phyloP scores from a whole-genome alignment of 495 filamentous ascomycete genomes.

The Cairneyella variabilis region DNA sequence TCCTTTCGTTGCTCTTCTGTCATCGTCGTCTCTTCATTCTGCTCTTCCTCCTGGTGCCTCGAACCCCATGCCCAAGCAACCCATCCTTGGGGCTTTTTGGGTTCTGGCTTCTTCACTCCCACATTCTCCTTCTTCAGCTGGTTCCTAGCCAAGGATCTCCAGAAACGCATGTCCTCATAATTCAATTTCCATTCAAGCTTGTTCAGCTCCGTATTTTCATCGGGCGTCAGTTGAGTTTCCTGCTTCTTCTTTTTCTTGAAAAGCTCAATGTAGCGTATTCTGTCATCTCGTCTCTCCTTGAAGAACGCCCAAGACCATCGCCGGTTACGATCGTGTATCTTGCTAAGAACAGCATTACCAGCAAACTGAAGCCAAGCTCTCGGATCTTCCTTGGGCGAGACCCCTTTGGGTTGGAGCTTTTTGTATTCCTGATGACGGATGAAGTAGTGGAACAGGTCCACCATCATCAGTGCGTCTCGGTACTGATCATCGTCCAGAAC shows the following conservation, averaged over 20 bases:
- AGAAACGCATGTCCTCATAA: constrained; percentile 97
- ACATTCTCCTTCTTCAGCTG: constrained; percentile 93
- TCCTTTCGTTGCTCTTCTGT: constrained; percentile 95
- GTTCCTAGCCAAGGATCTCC: constrained; percentile 89
- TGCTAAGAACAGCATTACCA: constrained; percentile 78
- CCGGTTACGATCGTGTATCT: constrained; percentile 88
- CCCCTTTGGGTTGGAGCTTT: constrained; percentile 81
- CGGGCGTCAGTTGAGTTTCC: constrained; percentile 60
- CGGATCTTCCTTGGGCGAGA: constrained; percentile 82
- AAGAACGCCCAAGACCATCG: constrained; percentile 95
- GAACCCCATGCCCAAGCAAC: constrained; percentile 82
- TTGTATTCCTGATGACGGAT: constrained; percentile 97
- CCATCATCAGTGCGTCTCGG: constrained; percentile 93
- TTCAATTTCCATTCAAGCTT: constrained; percentile 80
- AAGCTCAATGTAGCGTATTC: constrained; percentile 80
- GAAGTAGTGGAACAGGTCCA: constrained; percentile 97
- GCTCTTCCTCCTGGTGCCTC: constrained; percentile 60
- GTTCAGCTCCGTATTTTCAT: constrained; percentile 68
- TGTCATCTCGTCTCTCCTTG: constrained; percentile 84
- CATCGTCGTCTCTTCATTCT: constrained; percentile 71
- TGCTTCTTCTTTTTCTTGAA: constrained; percentile 83
- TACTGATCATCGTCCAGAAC: constrained; percentile 96
- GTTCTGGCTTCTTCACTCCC: constrained; percentile 59
- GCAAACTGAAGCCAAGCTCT: constrained; percentile 90
- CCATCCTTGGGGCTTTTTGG: constrained; percentile 66